Evolutionary conservation across 495 filamentous ascomycete species (phyloP).

Genomic region (Penicillium ucsense): DNA sequence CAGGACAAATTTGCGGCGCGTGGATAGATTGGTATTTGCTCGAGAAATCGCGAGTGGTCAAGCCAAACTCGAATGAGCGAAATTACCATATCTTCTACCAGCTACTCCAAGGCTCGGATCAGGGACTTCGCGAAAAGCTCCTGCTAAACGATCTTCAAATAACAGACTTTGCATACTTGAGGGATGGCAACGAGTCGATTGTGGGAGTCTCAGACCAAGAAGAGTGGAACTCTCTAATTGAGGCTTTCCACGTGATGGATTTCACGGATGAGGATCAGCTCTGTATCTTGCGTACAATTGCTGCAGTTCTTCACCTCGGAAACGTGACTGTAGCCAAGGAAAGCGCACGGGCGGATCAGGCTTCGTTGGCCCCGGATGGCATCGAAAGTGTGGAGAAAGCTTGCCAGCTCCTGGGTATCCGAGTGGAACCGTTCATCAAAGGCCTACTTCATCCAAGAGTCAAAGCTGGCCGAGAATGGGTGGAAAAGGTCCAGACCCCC

Average conservation of each 20-base stretch:
- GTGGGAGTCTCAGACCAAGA: conserved; percentile 81
- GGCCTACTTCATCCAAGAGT: conserved; percentile 86
- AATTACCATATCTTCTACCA: conserved; percentile 99
- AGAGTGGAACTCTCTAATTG: conserved; percentile 83
- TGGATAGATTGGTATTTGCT: conserved; percentile 98
- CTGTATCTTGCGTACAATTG: conserved; percentile 76
- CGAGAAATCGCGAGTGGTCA: conserved; percentile 93
- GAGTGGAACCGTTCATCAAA: conserved; percentile 72
- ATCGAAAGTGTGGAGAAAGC: conserved; percentile 62
- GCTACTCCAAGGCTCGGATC: conserved; percentile 73
- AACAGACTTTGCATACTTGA: conserved; percentile 85
- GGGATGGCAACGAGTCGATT: conserved; percentile 82
- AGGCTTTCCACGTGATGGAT: conserved; percentile 91
- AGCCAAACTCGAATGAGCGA: conserved; percentile 72
- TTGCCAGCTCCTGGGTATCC: conserved; percentile 77
- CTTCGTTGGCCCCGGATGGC: conserved; percentile 64
- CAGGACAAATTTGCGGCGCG: conserved; percentile 87
- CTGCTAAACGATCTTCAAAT: conserved; percentile 62
- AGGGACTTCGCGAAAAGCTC: conserved; percentile 61
- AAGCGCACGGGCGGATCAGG: conserved; percentile 83
- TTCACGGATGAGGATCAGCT: conserved; percentile 80
- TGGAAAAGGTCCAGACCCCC: conserved; percentile 93
- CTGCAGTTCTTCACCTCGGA: conserved; percentile 86
- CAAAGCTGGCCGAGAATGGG: conserved; percentile 94
- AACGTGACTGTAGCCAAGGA: conserved; percentile 86